phyloP scores from a whole-genome alignment of 108 stramenopile genomes.

The Skeletonema potamos region DNA sequence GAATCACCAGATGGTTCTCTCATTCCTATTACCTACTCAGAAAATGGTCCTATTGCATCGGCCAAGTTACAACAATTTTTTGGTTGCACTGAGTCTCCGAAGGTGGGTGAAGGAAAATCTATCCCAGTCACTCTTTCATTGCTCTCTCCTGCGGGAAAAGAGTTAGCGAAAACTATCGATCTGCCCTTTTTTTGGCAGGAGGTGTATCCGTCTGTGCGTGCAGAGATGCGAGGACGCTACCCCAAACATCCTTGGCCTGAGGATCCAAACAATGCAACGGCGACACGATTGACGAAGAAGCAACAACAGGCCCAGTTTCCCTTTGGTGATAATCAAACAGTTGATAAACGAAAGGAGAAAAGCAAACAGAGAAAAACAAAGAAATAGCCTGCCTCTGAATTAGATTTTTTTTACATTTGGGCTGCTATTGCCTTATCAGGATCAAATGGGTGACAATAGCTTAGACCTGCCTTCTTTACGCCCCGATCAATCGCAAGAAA shows the following conservation, averaged over 20 bases:
- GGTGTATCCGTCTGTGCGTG: slow-evolving; percentile 53
- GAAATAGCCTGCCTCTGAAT: neutral
- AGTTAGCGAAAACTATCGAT: slow-evolving; percentile 56
- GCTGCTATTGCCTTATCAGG: too few relatives aligned
- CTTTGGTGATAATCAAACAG: neutral
- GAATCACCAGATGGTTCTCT: slow-evolving; percentile 58
- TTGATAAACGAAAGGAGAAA: slow-evolving; percentile 8
- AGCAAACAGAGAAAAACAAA: slow-evolving; percentile 7
- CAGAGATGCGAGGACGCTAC: slow-evolving; percentile 64
- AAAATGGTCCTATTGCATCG: slow-evolving; percentile 36
- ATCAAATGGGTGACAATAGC: slow-evolving; percentile 24
- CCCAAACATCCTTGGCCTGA: slow-evolving; percentile 76
- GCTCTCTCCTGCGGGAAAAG: slow-evolving; percentile 56
- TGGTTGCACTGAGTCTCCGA: slow-evolving; percentile 40
- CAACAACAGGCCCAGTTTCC: slow-evolving; percentile 5
- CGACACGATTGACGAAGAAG: slow-evolving; percentile 61
- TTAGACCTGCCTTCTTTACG: slow-evolving; percentile 32
- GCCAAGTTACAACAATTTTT: slow-evolving; percentile 77
- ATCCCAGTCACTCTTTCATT: slow-evolving; percentile 50
- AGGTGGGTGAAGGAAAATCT: slow-evolving; percentile 36
- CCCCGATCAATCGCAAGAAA: slow-evolving; percentile 50
- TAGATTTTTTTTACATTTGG: neutral
- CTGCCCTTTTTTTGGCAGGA: slow-evolving; percentile 67
- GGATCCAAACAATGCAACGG: slow-evolving; percentile 50
- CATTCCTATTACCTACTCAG: slow-evolving; percentile 50